Base-by-base conservation (phyloP, 805 yeast genomes). In the Candida railenensis region DNA sequence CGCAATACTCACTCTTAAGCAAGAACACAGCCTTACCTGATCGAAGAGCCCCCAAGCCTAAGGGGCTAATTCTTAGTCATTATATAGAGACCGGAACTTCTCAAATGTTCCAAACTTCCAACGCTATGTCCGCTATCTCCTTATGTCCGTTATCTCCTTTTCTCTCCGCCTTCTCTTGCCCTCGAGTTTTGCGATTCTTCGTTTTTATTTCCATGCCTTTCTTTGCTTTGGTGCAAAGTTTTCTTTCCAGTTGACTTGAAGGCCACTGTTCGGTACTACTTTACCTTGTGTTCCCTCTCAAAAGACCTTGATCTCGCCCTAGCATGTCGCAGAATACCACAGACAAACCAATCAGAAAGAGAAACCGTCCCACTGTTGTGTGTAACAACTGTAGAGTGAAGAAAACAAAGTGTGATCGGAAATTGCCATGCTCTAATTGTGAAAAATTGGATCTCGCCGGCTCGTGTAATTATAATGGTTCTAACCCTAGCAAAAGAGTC, bases 351-450 rank as follows among this genome's bases (percentile, higher is more conserved):
- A 20, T 22, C 9, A 34, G 54, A 34, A 53, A 53, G 52, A 53
- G 70, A 30, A 70, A 67, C 37, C 61, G 78, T 20, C 57, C 67
- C 48, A 57, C 65, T 2, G 58, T 73, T 4, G 77, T 63, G 2
- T 67, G 73, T 47, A 54, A 55, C 34, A 61, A 55, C 48, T 67
- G 73, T 49, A 64, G 65, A 42, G 49, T 57, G 40, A 56, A 62
- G 40, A 67, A 67, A 48, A 59, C 66, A 49, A 65, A 60, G 43
- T 67, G 73, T 51, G 68, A 67, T 47, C 65, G 64, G 48, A 53
- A 59, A 7, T 57, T 58, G 15, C 78, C 79, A 1, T 62, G 73
- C 40, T 55, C 54, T 5, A 46, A 54, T 2, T 68, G 74, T 52
- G 44, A 56, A 30, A 65, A 64, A 47, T 55, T 58, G 21, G 62